These are phyloP conservation scores for Zymoseptoria ardabiliae DNA, from an alignment of 2,329 filamentous ascomycete species.

Conservation along the genomic window DNA sequence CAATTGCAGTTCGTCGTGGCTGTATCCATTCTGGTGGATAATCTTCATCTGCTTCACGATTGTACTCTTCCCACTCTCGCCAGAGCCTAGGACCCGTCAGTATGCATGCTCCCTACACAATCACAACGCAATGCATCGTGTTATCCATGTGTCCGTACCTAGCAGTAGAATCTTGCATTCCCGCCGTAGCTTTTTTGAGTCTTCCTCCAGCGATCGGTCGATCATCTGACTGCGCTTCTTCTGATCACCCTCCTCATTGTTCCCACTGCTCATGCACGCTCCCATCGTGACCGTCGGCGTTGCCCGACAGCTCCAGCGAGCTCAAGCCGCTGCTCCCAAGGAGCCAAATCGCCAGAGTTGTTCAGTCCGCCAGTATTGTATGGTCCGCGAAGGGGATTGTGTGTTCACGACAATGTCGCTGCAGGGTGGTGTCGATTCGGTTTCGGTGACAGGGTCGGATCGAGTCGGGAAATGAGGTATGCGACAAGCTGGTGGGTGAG, in stretches of 20 bases:
- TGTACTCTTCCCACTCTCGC: constrained; percentile 97
- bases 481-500: constrained; percentile 1
- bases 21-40: constrained; percentile 97
- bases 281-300: constrained; percentile 57
- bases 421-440: background rate
- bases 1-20: constrained; percentile 83
- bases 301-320: constrained; percentile 23
- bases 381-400: background rate
- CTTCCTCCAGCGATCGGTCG: constrained; percentile 87
- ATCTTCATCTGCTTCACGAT: constrained; percentile 99
- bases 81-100: constrained; percentile 60
- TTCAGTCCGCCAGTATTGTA: constrained; percentile 12
- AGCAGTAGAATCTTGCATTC: constrained; percentile 98
- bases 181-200: constrained; percentile 81
- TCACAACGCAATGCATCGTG: background rate
- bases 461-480: background rate
- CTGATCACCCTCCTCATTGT: constrained; percentile 74
- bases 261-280: constrained; percentile 84
- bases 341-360: constrained; percentile 17
- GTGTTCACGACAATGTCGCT: background rate
- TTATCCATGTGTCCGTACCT: constrained; percentile 51
- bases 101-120: background rate
- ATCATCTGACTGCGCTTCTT: constrained; percentile 97
- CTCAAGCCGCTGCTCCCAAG: constrained; percentile 15
- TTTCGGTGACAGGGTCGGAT: constrained; percentile 1